These are phyloP conservation scores for Backusella morwellensis DNA, from an alignment of 192 early-diverging fungal species.

Conservation along the genomic window DNA sequence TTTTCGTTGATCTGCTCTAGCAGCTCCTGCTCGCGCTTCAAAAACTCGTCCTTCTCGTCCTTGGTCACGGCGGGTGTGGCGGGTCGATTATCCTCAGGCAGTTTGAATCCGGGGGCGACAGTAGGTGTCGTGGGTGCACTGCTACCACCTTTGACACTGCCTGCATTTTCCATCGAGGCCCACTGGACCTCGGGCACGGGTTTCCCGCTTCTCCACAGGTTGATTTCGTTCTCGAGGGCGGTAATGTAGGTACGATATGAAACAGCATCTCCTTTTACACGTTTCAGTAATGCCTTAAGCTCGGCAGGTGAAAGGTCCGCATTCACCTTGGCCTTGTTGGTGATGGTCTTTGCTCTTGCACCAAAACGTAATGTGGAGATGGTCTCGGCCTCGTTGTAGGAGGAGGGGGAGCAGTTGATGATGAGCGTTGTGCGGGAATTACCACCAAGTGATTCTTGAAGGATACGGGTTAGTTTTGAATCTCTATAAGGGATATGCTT, in stretches of 20 bases:
- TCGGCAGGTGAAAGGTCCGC: constrained; percentile 92
- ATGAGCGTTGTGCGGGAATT: constrained; percentile 98
- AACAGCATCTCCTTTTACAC: constrained; percentile 75
- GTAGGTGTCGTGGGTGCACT: neutral
- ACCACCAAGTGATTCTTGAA: constrained; percentile 98
- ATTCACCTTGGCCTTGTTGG: constrained; percentile 99
- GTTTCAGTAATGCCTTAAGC: constrained; percentile 93
- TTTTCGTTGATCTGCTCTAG: constrained; percentile 90
- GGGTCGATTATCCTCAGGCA: constrained; percentile 46
- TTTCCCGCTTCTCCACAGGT: constrained; percentile 83
- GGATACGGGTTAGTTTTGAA: constrained; percentile 96
- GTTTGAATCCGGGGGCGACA: constrained; percentile 45
- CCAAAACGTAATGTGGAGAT: constrained; percentile 93
- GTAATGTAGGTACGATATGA: constrained; percentile 79
- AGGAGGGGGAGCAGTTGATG: constrained; percentile 96
- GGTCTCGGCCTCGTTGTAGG: constrained; percentile 95
- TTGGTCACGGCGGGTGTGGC: constrained; percentile 76
- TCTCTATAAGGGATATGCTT: constrained; percentile 98
- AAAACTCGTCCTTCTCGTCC: constrained; percentile 93
- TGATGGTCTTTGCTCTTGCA: constrained; percentile 98
- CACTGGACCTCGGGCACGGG: constrained; percentile 57
- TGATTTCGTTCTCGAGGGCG: constrained; percentile 84
- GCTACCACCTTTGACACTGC: neutral
- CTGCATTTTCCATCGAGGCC: constrained; percentile 36
- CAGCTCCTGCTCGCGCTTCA: constrained; percentile 94